phyloP scores from a whole-genome alignment of 371 early-diverging fungal species.

The Mortierella sp. region DNA sequence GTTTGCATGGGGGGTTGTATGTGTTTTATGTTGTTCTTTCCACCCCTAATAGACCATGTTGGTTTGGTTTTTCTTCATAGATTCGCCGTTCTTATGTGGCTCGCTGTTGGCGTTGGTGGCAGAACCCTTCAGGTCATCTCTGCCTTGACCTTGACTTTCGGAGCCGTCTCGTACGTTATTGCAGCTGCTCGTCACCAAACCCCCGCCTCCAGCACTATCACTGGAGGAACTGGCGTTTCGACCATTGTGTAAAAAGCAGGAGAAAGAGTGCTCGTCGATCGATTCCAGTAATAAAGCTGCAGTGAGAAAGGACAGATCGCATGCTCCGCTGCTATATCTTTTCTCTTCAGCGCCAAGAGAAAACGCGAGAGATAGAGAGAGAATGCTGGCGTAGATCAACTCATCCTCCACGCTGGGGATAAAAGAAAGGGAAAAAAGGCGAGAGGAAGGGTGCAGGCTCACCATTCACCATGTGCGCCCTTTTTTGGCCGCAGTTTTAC shows the following conservation, averaged over 20 bases:
- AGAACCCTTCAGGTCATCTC: constrained; percentile 28
- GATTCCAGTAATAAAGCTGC: background rate
- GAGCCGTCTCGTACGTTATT: constrained; percentile 31
- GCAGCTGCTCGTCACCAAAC: constrained; percentile 36
- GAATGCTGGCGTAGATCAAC: background rate
- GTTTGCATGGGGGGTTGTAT: background rate
- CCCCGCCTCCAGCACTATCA: constrained; percentile 46
- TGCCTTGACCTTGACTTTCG: constrained; percentile 40
- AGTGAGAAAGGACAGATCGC: background rate
- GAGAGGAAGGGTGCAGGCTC: background rate
- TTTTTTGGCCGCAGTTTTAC: background rate
- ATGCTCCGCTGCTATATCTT: background rate
- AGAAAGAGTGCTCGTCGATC: background rate
- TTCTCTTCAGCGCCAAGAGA: background rate
- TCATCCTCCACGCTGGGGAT: background rate
- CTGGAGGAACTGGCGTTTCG: constrained; percentile 50
- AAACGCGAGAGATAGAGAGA: background rate
- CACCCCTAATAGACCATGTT: background rate
- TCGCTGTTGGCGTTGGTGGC: constrained; percentile 41
- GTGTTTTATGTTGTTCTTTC: background rate
- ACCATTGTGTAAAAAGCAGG: constrained; percentile 35
- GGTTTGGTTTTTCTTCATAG: constrained; percentile 3
- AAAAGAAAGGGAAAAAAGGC: too few species aligned
- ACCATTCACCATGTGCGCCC: background rate
- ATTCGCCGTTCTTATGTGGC: constrained; percentile 46